A percentile compares a stretch with the other conserved stretches of the same genome.
Conservation (phyloP, 805 yeast genomes). For the Wickerhamiella brachini region DNA sequence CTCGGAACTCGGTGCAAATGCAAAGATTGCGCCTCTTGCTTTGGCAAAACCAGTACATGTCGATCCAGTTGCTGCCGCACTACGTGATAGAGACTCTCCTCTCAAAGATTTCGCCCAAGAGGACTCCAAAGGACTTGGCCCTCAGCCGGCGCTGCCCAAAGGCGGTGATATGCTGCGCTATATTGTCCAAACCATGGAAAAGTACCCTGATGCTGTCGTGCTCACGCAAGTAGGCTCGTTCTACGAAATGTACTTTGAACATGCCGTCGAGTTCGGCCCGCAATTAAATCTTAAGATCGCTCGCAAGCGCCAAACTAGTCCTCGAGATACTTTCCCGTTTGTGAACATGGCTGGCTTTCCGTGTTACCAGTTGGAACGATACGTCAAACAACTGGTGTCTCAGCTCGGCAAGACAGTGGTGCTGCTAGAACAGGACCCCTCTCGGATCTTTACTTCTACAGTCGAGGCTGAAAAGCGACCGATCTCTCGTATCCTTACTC, state of each 20-base stretch:
- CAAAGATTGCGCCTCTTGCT: background rate
- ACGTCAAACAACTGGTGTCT: slow-evolving; percentile 58
- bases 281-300: slow-evolving; percentile 62
- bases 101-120: too few relatives aligned
- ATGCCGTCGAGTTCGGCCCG: slow-evolving; percentile 63
- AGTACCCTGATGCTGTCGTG: slow-evolving; percentile 41
- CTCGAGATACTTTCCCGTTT: slow-evolving; percentile 18
- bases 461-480: slow-evolving; percentile 37
- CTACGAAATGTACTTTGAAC: slow-evolving; percentile 60
- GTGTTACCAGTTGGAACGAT: slow-evolving; percentile 49
- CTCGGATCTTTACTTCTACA: slow-evolving; percentile 19
- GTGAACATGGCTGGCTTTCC: slow-evolving; percentile 87
- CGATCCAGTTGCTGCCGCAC: too few relatives aligned
- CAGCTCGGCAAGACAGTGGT: slow-evolving; percentile 63
- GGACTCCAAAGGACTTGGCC: background rate
- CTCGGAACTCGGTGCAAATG: background rate
- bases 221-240: slow-evolving; percentile 20
- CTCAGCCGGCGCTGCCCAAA: background rate
- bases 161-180: slow-evolving; percentile 11
- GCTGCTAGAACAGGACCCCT: slow-evolving; percentile 41
- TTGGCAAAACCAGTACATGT: background rate
- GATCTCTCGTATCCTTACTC: slow-evolving; percentile 69
- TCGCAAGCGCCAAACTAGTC: slow-evolving; percentile 25
- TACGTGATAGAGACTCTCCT: background rate
- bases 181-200: slow-evolving; percentile 27